Base-by-base conservation (phyloP, 2,329 filamentous ascomycete genomes). In the Venturia nashicola region DNA sequence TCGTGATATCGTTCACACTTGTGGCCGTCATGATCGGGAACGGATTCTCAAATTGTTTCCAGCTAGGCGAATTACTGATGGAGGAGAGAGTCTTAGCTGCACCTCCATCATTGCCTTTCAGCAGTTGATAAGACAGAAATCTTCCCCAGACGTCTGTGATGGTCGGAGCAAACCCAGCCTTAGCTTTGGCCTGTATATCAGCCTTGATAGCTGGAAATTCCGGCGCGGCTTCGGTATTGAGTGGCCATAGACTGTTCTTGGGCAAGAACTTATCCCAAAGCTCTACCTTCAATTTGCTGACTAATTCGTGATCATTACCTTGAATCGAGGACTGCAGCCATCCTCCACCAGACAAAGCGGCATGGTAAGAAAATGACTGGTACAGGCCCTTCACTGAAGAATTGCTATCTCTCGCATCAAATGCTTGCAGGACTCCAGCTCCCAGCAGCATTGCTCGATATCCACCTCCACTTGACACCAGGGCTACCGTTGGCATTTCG, bases 291-390 rank as follows among this genome's bases (percentile, higher is more conserved):
- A 81, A 69, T 39, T 70, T 71, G 4, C 72, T 74, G 61, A 80
- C 72, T 1, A 77, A 79, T 1, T 77, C 76, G 68, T 75, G 79
- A 65, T 79, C 76, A 69, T 79, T 79, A 8, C 76, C 78, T 12
- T 74, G 73, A 20, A 80, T 63, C 2, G 77, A 78, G 3, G 75
- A 75, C 0, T 80, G 67, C n/a, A 80, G 70, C 79, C 78, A 80
- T 2, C 70, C 68, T 46, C 79, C 78, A 34, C 77, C 77, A n/a
- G 77, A 79, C 3, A 80, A 70, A 9, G 75, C 78, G 57, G 75
- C 69, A 51, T 80, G 73, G 66, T 81, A 80, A 3, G 77, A 79
- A 12, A 79, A 60, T 5, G 71, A 74, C 68, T 81, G 78, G 62
- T 74, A 79, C 0, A 81, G 66, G 4, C 78, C 78, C 57, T 71